phyloP scores from a whole-genome alignment of 441 rosid genomes.

The Croton laevigatus region DNA sequence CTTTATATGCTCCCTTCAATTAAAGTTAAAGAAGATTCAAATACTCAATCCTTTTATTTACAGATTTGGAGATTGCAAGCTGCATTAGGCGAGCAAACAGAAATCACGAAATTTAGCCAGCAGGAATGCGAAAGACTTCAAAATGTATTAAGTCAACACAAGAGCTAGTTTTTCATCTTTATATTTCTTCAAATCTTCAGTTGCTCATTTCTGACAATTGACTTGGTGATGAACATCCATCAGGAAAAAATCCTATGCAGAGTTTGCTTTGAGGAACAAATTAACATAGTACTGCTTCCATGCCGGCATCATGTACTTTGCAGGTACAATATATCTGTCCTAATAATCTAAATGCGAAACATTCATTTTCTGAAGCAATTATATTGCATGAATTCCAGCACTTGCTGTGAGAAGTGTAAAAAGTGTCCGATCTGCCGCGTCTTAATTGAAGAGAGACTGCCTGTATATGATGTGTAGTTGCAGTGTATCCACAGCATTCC shows the following conservation, averaged over 20 bases:
- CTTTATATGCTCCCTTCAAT: background rate
- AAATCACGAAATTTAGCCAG: conserved; percentile 71
- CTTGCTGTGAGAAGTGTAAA: conserved; percentile 82
- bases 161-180: conserved; percentile 4
- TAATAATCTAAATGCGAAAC: background rate
- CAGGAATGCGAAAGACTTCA: conserved; percentile 87
- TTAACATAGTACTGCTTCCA: conserved; percentile 79
- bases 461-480: conserved; percentile 75
- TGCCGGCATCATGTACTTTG: conserved; percentile 87
- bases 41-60: conserved; percentile 6
- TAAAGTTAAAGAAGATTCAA: background rate
- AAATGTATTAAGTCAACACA: conserved; percentile 44
- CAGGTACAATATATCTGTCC: conserved; percentile 46
- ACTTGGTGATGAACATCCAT: conserved; percentile 4
- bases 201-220: conserved; percentile 1
- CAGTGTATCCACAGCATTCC: conserved; percentile 12
- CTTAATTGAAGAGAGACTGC: conserved; percentile 62
- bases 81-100: conserved; percentile 84
- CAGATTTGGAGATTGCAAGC: conserved; percentile 95
- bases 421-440: conserved; percentile 85
- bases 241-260: conserved; percentile 95
- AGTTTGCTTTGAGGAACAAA: conserved; percentile 85
- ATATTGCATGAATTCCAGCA: conserved; percentile 33
- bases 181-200: background rate
- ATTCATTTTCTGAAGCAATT: background rate